phyloP scores from a whole-genome alignment of 306 rosid species.

The Glycyrrhiza uralensis region DNA sequence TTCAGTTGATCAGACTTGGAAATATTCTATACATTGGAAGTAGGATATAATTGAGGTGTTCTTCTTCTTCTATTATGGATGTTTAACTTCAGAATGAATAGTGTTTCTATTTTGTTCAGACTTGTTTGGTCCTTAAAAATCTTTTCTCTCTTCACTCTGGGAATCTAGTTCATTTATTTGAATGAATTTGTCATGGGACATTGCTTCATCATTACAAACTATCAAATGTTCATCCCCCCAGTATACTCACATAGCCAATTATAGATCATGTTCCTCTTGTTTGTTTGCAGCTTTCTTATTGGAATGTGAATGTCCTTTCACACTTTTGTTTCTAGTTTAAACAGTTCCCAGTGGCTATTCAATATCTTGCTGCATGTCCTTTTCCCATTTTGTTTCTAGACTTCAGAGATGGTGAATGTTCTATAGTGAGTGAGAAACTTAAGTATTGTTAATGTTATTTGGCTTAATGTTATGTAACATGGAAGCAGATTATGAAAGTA shows the following conservation, averaged over 20 bases:
- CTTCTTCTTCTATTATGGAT: constrained; percentile 9
- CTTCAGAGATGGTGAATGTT: too few species aligned
- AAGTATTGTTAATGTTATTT: too few species aligned
- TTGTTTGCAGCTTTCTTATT: background rate
- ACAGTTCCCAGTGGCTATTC: background rate
- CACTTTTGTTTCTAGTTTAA: background rate
- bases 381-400: too few species aligned
- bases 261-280: background rate
- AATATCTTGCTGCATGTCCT: background rate
- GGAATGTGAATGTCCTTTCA: background rate
- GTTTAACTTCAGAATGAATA: constrained; percentile 20
- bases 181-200: constrained; percentile 1
- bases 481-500: too few species aligned
- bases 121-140: background rate
- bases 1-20: constrained; percentile 45
- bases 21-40: constrained; percentile 29
- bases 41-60: constrained; percentile 22
- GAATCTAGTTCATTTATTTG: background rate
- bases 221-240: background rate
- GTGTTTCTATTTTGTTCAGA: background rate
- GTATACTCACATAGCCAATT: too few species aligned
- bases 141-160: background rate
- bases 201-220: background rate
- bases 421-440: too few species aligned
- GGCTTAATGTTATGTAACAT: too few species aligned